Base-by-base conservation (phyloP, 176 grass and related monocot species). In the barley (Hordeum vulgare) region DNA sequence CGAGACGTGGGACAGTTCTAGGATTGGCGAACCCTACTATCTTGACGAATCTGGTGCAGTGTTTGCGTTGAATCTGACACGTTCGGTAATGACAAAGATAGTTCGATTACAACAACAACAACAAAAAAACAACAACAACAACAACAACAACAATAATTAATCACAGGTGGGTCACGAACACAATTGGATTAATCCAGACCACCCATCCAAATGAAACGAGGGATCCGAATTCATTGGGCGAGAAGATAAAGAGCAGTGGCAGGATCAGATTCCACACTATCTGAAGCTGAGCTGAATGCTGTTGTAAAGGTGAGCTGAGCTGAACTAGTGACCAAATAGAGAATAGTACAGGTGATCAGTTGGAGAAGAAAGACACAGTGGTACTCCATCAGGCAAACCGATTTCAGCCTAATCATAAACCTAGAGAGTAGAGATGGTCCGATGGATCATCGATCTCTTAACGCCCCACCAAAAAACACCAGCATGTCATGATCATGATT, bases 231-330 rank as follows among this genome's bases (percentile, higher is more conserved):
- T 74, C 57, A 39, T 73, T 70, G n/a, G 31, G 23, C 15, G 18
- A 64, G 31, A 37, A 64, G 31, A 37, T 86, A 79, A 79, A 80
- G 76, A 66, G 41, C 27, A 23, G 82, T 28, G 49, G 33, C 7
- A 74, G 77, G 58, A 86, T 86, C 84, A 56, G 67, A 80, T 86
- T 80, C 77, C 68, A 56, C 77, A 12, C 42, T 80, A 40, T 13
- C 76, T 65, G 56, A 80, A 74, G 84, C 77, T 28, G 42, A 81
- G 24, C 51, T 45, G 68, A 73, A 24, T 74, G 67, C 26, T 61
- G 80, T 37, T 73, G 25, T 61, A 73, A 61, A 82, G 49, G 2
- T 12, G 36, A 58, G 41, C 49, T 60, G 36, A 82, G 44, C 66
- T 42, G 17, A 59, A 80, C 15, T 21, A 28, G 45, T 56, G 31